Base-by-base conservation (phyloP, 805 yeast genomes). In the Sugiyamaella lignohabitans region DNA sequence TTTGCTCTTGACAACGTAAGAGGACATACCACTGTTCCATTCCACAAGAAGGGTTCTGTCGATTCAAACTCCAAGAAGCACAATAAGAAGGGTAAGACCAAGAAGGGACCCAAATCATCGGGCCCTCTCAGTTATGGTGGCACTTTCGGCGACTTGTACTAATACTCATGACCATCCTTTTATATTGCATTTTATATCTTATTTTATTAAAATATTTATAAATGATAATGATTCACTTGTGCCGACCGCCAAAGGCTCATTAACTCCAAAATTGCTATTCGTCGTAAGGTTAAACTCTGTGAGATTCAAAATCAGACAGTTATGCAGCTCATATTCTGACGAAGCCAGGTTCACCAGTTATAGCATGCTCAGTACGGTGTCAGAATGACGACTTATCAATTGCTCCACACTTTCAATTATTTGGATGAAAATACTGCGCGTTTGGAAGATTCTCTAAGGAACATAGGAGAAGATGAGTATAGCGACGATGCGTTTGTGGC, bases 31-130 rank as follows among this genome's bases (percentile, higher is more conserved):
- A 70, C 72, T 37, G 69, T 75, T 4, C 95, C 98, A 4, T 87
- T 87, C 74, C 96, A 91, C 61, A 45, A 51, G 30, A 54, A 58
- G n/a, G 46, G 48, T 5, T 45, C 47, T 8, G 46, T 40, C 27
- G 41, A 47, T 20, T 60, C 56, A 4, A 65, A 65, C 3, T 65
- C 67, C 38, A 79, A 78, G 70, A 80, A 79, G 60, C 87, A 83
- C 61, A 76, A 76, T 62, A 88, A 88, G 71, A 84, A 82, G 66
- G 84, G 84, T 61, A 84, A 84, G 67, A 78, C 75, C 30, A n/a
- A 20, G 8, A 17, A 10, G 18, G 18, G 17, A 4, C 14, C 19
- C 10, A 23, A 27, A 19, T 18, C 40, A 21, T 35, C 50, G 5
- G 35, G 27, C 5, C 45, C 46, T 16, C 22, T 30, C 18, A 49